phyloP scores from a whole-genome alignment of 1,284 basidiomycete genomes.

The Cystobasidium pallidum region DNA sequence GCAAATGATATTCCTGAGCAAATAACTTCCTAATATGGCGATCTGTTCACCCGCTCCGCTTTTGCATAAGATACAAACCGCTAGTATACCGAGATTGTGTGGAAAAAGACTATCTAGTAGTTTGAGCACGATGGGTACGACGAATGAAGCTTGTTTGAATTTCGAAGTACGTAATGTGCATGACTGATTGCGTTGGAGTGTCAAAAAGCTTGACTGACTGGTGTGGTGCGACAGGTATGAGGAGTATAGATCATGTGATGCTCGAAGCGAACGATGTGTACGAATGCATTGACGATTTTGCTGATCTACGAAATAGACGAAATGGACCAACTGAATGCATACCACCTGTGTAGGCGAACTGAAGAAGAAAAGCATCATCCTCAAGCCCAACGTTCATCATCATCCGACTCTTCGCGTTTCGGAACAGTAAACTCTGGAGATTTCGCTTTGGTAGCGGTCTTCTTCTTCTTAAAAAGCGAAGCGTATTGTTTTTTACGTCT shows the following conservation, averaged over 20 bases:
- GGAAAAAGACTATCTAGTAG: background rate
- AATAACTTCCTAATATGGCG: too few species aligned
- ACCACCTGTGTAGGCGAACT: too few species aligned
- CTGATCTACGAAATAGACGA: too few species aligned
- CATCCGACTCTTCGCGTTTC: slow-evolving; percentile 1
- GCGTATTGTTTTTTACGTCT: slow-evolving; percentile 2
- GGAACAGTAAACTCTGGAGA: background rate
- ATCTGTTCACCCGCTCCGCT: too few species aligned
- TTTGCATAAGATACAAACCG: background rate
- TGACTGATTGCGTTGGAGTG: too few species aligned
- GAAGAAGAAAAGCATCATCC: too few species aligned
- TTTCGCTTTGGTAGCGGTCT: background rate
- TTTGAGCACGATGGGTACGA: slow-evolving; percentile 15
- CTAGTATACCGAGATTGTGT: background rate
- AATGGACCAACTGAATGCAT: too few species aligned
- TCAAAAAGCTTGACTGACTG: too few species aligned
- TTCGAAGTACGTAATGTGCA: too few species aligned
- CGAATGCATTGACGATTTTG: too few species aligned
- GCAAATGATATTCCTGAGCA: background rate
- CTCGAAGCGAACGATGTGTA: background rate
- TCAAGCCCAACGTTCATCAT: slow-evolving; percentile 6
- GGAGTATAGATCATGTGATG: background rate
- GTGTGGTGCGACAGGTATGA: too few species aligned
- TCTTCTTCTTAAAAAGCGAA: slow-evolving; percentile 8
- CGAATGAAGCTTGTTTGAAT: too few species aligned